Conservation (phyloP, 257 asterid species). For the Solanum peruvianum region DNA sequence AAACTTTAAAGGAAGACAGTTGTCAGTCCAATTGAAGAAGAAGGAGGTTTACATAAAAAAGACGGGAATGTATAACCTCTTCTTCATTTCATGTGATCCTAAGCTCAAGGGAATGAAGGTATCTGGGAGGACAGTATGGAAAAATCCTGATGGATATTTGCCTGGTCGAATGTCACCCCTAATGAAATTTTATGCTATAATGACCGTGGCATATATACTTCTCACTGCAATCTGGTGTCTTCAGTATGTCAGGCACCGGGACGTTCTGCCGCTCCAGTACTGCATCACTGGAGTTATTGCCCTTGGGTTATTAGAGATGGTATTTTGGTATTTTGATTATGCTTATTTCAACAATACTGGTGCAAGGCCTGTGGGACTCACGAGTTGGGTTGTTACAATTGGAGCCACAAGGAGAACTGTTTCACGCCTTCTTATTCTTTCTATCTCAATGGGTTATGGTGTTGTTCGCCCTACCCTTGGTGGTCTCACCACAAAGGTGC, state of each 20-base stretch:
- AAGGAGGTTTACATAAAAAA: conserved; percentile 53
- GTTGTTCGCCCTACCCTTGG: conserved; percentile 98
- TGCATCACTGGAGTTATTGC: conserved; percentile 83
- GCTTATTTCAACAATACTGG: conserved; percentile 86
- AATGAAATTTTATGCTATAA: conserved; percentile 64
- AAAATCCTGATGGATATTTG: conserved; percentile 84
- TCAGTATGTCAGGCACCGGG: conserved; percentile 73
- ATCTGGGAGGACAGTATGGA: conserved; percentile 89
- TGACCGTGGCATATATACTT: conserved; percentile 65
- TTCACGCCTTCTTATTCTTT: conserved; percentile 81
- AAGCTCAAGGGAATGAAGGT: conserved; percentile 70
- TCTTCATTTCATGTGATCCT: conserved; percentile 91
- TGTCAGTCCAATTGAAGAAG: conserved; percentile 57
- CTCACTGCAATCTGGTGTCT: conserved; percentile 73
- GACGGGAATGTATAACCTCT: conserved; percentile 95
- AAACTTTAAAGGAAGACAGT: conserved; percentile 47
- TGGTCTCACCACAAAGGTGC: conserved; percentile 86
- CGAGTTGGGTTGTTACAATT: conserved; percentile 86
- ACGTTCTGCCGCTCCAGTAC: conserved; percentile 79
- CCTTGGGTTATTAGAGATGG: conserved; percentile 87
- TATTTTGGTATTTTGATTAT: conserved; percentile 88
- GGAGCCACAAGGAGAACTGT: conserved; percentile 71
- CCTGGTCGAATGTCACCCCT: conserved; percentile 99
- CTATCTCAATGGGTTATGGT: conserved; percentile 96
- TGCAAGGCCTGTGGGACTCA: conserved; percentile 77